Evolutionary conservation across 257 asterid species (phyloP).

Genomic region (Solanum neorickii): DNA sequence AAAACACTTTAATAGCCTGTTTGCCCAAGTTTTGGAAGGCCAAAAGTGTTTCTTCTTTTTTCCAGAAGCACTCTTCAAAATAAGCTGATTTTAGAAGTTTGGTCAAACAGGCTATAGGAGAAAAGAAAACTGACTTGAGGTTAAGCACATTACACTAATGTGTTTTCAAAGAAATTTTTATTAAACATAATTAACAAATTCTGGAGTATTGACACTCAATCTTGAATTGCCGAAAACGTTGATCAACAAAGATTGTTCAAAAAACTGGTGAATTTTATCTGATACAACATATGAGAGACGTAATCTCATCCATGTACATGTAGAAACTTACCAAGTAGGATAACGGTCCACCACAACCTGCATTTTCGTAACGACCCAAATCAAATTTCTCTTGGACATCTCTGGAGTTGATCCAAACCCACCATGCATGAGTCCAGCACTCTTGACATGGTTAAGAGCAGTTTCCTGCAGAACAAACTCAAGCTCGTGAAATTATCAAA

Average conservation of each 20-base stretch:
- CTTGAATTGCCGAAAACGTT: neutral
- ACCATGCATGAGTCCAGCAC: slow-evolving; percentile 76
- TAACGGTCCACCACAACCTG: slow-evolving; percentile 83
- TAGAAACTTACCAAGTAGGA: slow-evolving; percentile 78
- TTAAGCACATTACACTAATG: neutral
- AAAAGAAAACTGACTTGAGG: neutral
- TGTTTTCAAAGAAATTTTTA: neutral
- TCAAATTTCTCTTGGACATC: slow-evolving; percentile 79
- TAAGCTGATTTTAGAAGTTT: neutral
- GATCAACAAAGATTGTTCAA: neutral
- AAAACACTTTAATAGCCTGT: neutral
- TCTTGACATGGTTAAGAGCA: slow-evolving; percentile 85
- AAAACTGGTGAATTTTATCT: neutral
- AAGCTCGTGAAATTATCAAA: slow-evolving; percentile 6
- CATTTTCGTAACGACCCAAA: slow-evolving; percentile 96
- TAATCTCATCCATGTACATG: neutral
- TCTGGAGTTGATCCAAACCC: slow-evolving; percentile 98
- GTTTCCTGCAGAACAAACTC: slow-evolving; percentile 60
- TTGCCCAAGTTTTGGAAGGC: neutral
- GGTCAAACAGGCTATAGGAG: neutral
- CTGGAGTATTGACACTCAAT: neutral
- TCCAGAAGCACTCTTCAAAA: neutral
- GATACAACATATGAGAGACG: neutral
- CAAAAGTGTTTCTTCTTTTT: neutral
- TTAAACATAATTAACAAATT: neutral